phyloP scores from a whole-genome alignment of 305 asterid genomes.

The Fraxinus ornus region DNA sequence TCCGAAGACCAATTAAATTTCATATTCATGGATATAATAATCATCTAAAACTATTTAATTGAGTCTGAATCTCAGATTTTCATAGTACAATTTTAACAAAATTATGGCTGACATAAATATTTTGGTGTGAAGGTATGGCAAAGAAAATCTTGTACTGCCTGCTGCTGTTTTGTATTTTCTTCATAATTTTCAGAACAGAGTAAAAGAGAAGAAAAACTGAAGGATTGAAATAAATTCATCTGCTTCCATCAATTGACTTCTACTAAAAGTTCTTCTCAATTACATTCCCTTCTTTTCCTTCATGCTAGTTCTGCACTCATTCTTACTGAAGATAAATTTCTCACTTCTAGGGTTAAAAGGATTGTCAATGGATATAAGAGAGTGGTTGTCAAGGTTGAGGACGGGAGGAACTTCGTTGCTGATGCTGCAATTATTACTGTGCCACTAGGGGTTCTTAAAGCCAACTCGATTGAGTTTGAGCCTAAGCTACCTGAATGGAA shows the following conservation, averaged over 20 bases:
- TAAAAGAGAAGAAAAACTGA: not conserved
- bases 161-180: slow-evolving; percentile 2
- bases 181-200: not conserved
- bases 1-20: not conserved
- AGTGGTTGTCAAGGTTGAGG: slow-evolving; percentile 67
- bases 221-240: not conserved
- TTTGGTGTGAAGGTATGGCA: slow-evolving; percentile 8
- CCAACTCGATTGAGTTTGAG: slow-evolving; percentile 71
- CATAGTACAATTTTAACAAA: not conserved
- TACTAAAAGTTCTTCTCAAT: not conserved
- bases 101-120: not conserved
- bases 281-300: not conserved
- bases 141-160: slow-evolving; percentile 5
- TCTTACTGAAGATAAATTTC: slow-evolving; percentile 15
- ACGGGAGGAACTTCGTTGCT: slow-evolving; percentile 73
- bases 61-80: not conserved
- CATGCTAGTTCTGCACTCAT: not conserved
- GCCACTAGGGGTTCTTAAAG: slow-evolving; percentile 86
- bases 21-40: slow-evolving; percentile 2
- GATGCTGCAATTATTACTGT: slow-evolving; percentile 90
- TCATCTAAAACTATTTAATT: slow-evolving; percentile 15
- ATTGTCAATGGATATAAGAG: slow-evolving; percentile 61
- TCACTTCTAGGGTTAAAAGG: slow-evolving; percentile 59
- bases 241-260: not conserved
- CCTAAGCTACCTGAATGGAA: slow-evolving; percentile 98